Evolutionary conservation across 163 green algal species (phyloP), one percentile per base, ranked within the genome.

Genomic region (Chlorella variabilis): DNA sequence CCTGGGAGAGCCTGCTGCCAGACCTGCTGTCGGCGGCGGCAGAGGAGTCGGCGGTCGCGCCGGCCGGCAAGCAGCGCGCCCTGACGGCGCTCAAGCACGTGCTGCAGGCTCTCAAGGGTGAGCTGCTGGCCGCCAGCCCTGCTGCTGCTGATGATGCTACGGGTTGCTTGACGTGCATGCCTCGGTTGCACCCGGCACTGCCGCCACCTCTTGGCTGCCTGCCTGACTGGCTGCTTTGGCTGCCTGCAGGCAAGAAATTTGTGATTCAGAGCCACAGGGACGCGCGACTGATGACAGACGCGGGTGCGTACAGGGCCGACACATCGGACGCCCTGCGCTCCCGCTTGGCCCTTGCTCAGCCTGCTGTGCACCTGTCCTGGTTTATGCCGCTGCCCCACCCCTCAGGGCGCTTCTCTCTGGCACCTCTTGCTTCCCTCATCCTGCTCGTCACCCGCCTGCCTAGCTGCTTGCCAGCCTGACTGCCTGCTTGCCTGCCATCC

Each of bases 41-140:
- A 21, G 79, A 42, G 68, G 81, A 59, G 54, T 78, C 61, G 31
- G 8, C 49, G 11, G 34, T 78, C 7, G 29, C 80, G 17, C 31
- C 39, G 0, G 17, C 59, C 18, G 63, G 27, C 51, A 87, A 84
- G 54, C 71, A 90, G 80, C 83, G 91, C 0, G 87, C 90, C 13
- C 86, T 96, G 34, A 87, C 87, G 31, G 83, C 91, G 6, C 87
- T 96, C 15, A 92, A 93, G 74, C 82, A 91, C 63, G 86, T 94
- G 49, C 67, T 96, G 56, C 76, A 80, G 31, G 92, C 88, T 3
- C 86, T 97, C 13, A 42, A 65, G 34, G 48, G 82, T 80, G 63
- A 56, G 68, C 21, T n/a, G 20, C 21, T 65, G 56, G 56, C 45
- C 15, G 45, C 25, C n/a, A n/a, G 65, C 7, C 34, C 25, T 36